Base-by-base conservation (phyloP, 805 yeast species). In the Osmozyma mogii region DNA sequence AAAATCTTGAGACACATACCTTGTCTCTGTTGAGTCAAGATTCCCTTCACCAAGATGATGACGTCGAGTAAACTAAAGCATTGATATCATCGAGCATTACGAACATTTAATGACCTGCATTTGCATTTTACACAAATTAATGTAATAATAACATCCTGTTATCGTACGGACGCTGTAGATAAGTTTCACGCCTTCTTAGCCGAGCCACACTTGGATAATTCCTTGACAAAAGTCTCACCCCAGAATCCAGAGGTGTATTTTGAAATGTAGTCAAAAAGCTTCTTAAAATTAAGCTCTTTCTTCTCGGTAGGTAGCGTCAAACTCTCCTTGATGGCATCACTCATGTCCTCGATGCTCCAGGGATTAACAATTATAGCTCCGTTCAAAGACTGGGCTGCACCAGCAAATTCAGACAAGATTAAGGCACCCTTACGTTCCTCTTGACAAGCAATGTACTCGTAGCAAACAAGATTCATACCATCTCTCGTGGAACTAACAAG, bases 371-470 rank as follows among this genome's bases (percentile, higher is more conserved):
- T 75, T 9, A 89, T 54, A 1, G 95, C 87, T 15, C 99, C 99
- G 50, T 92, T 89, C 40, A 92, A 65, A 1, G 94, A 82, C 59
- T 92, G 99, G 1, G 98, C 97, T n/a, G 98, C 98, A 28, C 99
- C 99, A 0, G 98, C 92, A 60, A 92, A 92, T 59, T 92, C 99
- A 24, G 94, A 80, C 38, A 92, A 56, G 28, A 92, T 83, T 43
- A 92, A 66, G 3, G 87, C 76, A 6, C 99, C 99, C 39, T 85
- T 78, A 37, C 76, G 76, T 27, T 78, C 78, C 38, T 77, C 72
- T 58, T 92, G 98, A 50, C 97, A 89, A 1, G 97, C 96, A 46
- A 92, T 85, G 56, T 92, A 92, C 59, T 92, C 99, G 54, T 85
- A 94, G 30, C 89, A 75, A 25, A 94, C 98, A 48, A 92, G 70